These are phyloP conservation scores for Pseudocercospora eumusae DNA, from an alignment of 2,329 filamentous ascomycete genomes.

Conservation along the genomic window DNA sequence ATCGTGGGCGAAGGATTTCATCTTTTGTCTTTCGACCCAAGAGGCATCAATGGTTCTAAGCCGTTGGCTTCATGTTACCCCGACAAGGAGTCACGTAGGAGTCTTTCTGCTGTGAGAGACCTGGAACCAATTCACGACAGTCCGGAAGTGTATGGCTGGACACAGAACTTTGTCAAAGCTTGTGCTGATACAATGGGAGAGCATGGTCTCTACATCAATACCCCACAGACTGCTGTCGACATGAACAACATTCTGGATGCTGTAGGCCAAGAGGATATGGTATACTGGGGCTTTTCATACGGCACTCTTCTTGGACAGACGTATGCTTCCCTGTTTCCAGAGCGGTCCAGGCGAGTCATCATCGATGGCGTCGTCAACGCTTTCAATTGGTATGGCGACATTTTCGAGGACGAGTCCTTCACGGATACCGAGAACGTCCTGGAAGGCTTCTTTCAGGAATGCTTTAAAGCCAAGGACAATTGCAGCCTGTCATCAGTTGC, in stretches of 20 bases:
- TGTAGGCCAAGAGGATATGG: constrained; percentile 34
- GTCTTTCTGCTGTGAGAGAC: constrained; percentile 19
- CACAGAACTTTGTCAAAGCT: constrained; percentile 26
- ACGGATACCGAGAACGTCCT: constrained; percentile 59
- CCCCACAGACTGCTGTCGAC: constrained; percentile 29
- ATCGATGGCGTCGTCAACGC: constrained; percentile 48
- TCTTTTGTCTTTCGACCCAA: constrained; percentile 29
- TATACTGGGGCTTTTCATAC: constrained; percentile 49
- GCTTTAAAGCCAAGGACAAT: constrained; percentile 51
- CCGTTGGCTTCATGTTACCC: constrained; percentile 28
- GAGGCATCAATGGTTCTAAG: constrained; percentile 28
- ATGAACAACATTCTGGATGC: constrained; percentile 32
- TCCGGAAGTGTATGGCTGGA: constrained; percentile 28
- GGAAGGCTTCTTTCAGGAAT: constrained; percentile 56
- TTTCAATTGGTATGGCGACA: constrained; percentile 50
- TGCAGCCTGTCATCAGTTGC: constrained; percentile 25
- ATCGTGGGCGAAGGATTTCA: constrained; percentile 30
- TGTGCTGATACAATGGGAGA: constrained; percentile 28
- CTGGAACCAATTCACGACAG: constrained; percentile 28
- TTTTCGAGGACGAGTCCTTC: constrained; percentile 53
- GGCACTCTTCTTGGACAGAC: constrained; percentile 51
- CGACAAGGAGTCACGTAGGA: constrained; percentile 16
- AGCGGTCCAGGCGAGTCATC: constrained; percentile 46
- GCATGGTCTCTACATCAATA: constrained; percentile 30
- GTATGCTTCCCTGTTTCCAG: constrained; percentile 49